Percentiles rank a stretch among this genome's conserved stretches.
phyloP scores from a whole-genome alignment of 306 rosid genomes.

The Delonix regia region DNA sequence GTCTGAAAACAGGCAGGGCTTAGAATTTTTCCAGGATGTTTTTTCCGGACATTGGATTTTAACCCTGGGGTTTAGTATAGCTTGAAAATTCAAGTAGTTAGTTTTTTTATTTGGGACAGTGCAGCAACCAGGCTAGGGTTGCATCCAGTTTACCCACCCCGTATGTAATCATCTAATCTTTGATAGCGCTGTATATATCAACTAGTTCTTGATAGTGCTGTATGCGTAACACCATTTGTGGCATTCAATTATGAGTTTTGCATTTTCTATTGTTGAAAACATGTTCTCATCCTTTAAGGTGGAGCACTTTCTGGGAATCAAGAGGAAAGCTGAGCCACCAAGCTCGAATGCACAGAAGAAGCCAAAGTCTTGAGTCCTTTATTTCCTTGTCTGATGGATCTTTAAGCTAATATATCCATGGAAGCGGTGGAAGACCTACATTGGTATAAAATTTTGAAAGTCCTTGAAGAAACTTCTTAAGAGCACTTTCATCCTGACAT shows the following conservation, averaged over 20 bases:
- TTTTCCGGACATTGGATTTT: neutral
- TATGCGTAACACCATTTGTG: neutral
- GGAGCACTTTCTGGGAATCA: conserved; percentile 91
- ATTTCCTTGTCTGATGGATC: conserved; percentile 1
- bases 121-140: neutral
- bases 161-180: neutral
- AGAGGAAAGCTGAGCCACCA: conserved; percentile 74
- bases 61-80: neutral
- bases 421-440: neutral
- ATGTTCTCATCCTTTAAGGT: conserved; percentile 55
- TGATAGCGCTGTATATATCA: neutral
- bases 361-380: conserved; percentile 57
- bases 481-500: neutral
- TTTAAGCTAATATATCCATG: conserved; percentile 33
- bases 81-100: conserved; percentile 1
- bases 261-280: conserved; percentile 2
- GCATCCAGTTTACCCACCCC: neutral
- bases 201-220: neutral
- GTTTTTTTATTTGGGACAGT: neutral
- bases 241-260: neutral
- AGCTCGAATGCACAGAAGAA: conserved; percentile 60
- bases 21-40: neutral
- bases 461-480: neutral
- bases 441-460: neutral
- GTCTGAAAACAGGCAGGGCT: neutral